These are phyloP conservation scores for Capronia epimyces DNA, from an alignment of 2,329 filamentous ascomycete species.

Conservation along the genomic window DNA sequence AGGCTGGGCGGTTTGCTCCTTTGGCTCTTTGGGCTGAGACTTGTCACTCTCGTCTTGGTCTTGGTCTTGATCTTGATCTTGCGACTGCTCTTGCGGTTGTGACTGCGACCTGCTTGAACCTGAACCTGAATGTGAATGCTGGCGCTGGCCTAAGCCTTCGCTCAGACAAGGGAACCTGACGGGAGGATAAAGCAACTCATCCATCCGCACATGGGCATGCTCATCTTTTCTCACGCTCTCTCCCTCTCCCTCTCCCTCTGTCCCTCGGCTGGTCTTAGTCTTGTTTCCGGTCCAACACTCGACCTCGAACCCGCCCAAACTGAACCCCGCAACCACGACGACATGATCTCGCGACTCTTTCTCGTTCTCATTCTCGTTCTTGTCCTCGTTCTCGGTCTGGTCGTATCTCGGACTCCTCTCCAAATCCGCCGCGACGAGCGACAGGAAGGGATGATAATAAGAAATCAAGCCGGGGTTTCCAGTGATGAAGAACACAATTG, in stretches of 20 bases:
- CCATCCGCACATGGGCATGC: neutral
- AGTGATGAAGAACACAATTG: conserved; percentile 43
- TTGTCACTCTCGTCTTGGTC: no score
- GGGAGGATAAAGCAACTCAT: conserved; percentile 10
- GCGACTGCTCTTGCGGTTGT: no score
- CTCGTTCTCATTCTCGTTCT: neutral
- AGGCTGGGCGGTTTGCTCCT: no score
- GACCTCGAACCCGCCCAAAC: conserved; percentile 25
- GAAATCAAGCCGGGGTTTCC: conserved; percentile 48
- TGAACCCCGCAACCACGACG: conserved; percentile 20
- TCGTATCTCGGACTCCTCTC: neutral
- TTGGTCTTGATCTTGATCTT: no score
- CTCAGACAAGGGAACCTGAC: neutral
- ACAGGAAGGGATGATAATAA: conserved; percentile 46
- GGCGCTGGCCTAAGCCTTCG: no score
- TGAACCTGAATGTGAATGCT: no score
- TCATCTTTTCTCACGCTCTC: conserved; percentile 6
- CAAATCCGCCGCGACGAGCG: conserved; percentile 31
- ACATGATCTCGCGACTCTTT: no score
- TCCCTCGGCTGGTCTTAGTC: neutral
- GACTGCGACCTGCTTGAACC: no score
- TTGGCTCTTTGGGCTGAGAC: no score
- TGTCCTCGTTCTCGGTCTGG: neutral
- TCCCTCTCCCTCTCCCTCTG: neutral
- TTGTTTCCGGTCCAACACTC: neutral